Percentiles rank a stretch among this genome's conserved stretches.
Conservation (phyloP, 352 stramenopile genomes). For the Blastocystis sp. region DNA sequence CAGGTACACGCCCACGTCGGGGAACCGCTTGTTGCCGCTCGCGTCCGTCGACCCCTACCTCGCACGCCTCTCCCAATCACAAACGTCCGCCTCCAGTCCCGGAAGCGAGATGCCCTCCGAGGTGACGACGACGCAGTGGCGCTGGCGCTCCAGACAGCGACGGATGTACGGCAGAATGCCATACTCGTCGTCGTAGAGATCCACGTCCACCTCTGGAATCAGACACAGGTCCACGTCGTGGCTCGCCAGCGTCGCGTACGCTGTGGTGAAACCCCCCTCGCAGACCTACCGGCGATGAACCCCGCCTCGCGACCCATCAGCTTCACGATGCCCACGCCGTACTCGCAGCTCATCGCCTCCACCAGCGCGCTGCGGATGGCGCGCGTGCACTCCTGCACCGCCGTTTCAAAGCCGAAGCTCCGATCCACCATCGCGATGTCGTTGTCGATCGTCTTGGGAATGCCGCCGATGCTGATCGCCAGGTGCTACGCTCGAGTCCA, state of each 20-base stretch:
- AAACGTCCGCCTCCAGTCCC: slow-evolving; percentile 38
- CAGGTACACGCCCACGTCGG: slow-evolving; percentile 74
- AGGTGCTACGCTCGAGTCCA: neutral
- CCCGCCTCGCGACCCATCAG: slow-evolving; percentile 90
- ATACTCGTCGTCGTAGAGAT: slow-evolving; percentile 54
- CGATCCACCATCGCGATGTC: slow-evolving; percentile 92
- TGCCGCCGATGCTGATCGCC: slow-evolving; percentile 67
- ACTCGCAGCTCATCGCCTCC: slow-evolving; percentile 83
- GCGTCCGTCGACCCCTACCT: slow-evolving; percentile 37
- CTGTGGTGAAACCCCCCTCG: neutral
- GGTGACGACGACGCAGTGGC: slow-evolving; percentile 90
- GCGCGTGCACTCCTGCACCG: slow-evolving; percentile 83
- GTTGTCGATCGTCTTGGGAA: slow-evolving; percentile 99
- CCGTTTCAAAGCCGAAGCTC: slow-evolving; percentile 90
- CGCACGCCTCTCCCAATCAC: neutral
- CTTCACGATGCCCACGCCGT: slow-evolving; percentile 95
- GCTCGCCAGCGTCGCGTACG: slow-evolving; percentile 85
- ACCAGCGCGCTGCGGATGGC: slow-evolving; percentile 75
- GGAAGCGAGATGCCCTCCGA: slow-evolving; percentile 76
- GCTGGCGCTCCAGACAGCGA: slow-evolving; percentile 69
- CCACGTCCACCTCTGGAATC: slow-evolving; percentile 81
- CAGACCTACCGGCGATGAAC: slow-evolving; percentile 78
- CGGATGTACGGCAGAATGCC: slow-evolving; percentile 62
- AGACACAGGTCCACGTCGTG: slow-evolving; percentile 93
- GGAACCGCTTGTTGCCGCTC: slow-evolving; percentile 80